These are phyloP conservation scores for Triangularia verruculosa DNA, from an alignment of 2,329 filamentous ascomycete genomes.

Conservation along the genomic window DNA sequence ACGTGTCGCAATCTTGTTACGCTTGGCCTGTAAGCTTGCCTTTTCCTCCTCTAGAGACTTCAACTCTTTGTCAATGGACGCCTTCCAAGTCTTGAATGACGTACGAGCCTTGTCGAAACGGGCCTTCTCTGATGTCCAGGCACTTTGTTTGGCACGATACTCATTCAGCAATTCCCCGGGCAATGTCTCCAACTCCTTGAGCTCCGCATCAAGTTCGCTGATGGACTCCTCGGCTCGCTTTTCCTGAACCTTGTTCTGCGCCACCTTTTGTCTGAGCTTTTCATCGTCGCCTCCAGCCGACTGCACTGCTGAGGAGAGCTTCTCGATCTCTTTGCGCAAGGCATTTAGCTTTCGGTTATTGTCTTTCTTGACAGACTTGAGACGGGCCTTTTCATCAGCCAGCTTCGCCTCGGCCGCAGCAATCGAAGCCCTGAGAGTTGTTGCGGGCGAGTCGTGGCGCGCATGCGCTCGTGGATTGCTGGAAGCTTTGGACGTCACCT, in stretches of 20 bases:
- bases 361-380: slow-evolving; percentile 71
- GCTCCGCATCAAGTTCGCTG: slow-evolving; percentile 48
- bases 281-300: slow-evolving; percentile 73
- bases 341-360: slow-evolving; percentile 67
- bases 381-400: slow-evolving; percentile 63
- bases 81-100: slow-evolving; percentile 56
- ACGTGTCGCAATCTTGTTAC: slow-evolving; percentile 68
- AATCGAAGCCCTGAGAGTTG: slow-evolving; percentile 74
- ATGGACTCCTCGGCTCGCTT: slow-evolving; percentile 51
- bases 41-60: slow-evolving; percentile 64
- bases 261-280: slow-evolving; percentile 69
- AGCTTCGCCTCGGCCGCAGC: slow-evolving; percentile 68
- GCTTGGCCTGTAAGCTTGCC: slow-evolving; percentile 60
- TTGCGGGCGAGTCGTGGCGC: slow-evolving; percentile 72
- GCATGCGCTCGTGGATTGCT: slow-evolving; percentile 55
- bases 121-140: slow-evolving; percentile 53
- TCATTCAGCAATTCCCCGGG: slow-evolving; percentile 60
- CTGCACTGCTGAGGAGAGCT: slow-evolving; percentile 61
- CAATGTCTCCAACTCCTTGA: slow-evolving; percentile 62
- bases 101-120: slow-evolving; percentile 58
- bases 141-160: slow-evolving; percentile 53
- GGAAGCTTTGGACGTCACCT: slow-evolving; percentile 37
- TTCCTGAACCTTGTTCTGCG: slow-evolving; percentile 72
- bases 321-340: slow-evolving; percentile 71
- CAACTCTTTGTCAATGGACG: slow-evolving; percentile 59